Conservation (phyloP, 2,329 filamentous ascomycete genomes). For the Colletotrichum tabaci region DNA sequence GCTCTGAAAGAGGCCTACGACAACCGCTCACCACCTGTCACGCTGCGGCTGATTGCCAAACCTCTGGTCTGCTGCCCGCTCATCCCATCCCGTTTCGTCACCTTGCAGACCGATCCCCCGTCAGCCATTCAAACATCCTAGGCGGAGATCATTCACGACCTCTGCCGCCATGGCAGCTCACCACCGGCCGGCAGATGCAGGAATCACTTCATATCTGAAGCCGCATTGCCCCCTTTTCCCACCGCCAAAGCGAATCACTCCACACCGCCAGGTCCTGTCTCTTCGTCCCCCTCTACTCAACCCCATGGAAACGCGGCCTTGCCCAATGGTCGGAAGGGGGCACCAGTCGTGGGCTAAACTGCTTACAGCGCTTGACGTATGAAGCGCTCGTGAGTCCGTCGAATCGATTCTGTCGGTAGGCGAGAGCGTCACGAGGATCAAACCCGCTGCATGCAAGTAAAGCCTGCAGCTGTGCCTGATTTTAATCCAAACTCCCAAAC, state of each 20-base stretch:
- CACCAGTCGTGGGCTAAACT: not conserved
- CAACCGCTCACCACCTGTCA: slow-evolving; percentile 1
- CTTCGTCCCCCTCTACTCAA: slow-evolving; percentile 13
- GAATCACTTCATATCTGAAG: slow-evolving; percentile 41
- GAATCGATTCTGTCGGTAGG: not conserved
- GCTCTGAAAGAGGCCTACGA: not conserved
- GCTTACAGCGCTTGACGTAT: slow-evolving; percentile 2
- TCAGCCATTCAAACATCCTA: slow-evolving; percentile 16
- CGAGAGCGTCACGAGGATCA: not conserved
- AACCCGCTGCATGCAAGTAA: slow-evolving; percentile 28
- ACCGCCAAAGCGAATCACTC: slow-evolving; percentile 13
- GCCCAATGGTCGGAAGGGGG: not conserved
- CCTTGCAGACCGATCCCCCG: slow-evolving; percentile 24
- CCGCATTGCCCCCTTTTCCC: slow-evolving; percentile 26
- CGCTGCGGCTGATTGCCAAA: slow-evolving; percentile 36
- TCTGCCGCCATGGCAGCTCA: slow-evolving; percentile 14
- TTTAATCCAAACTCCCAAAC: not conserved
- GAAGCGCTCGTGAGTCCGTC: not conserved
- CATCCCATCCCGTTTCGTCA: slow-evolving; percentile 13
- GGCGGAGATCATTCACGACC: slow-evolving; percentile 35
- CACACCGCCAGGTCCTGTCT: not conserved
- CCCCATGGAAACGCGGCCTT: slow-evolving; percentile 16
- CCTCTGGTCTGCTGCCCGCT: slow-evolving; percentile 27
- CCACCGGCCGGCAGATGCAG: slow-evolving; percentile 26
- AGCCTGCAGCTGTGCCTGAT: slow-evolving; percentile 15